Evolutionary conservation across 1,139 yeast species (phyloP), one percentile per base, ranked within the genome.

Genomic region (Candida neerlandica): DNA sequence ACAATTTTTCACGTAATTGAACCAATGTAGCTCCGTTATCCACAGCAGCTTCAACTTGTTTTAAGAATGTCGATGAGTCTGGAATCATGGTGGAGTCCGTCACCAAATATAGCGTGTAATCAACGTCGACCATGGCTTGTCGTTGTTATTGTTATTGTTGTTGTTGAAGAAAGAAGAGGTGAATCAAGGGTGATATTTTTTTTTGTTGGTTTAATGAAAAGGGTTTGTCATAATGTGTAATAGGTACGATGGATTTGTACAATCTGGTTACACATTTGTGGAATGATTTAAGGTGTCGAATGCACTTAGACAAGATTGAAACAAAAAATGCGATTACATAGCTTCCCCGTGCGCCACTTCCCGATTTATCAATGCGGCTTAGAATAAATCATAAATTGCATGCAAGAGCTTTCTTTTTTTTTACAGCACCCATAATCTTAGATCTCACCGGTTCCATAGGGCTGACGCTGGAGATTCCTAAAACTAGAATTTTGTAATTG

Each of bases 41-140:
- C 39, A 90, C 71, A 0, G 96, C 82, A 27, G 70, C 75, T 55
- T 78, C 75, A 4, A 91, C 85, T 57, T 86, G 91, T 2, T 73
- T 75, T 35, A 79, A 63, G 50, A 90, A 77, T 0, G 87, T 80
- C 37, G 79, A 69, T 15, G 84, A 80, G 44, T 71, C 72, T 0
- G 96, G 96, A 37, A 89, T 72, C 83, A 89, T 80, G 32, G 84
- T 79, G 30, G 92, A 82, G 65, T 89, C 95, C 0, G 97, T 90
- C 30, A 90, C 97, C 56, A 90, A 70, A 60, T 90, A 90, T 7
- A 89, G 66, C 0, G 86, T 70, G 58, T 86, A 86, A 60, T 89
- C 91, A 12, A 52, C 56, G 15, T 26, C 29, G 6, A 23, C 27
- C 41, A 37, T 37, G 26, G 14, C 21, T 16, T 26, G 15, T 15